These are phyloP conservation scores for Lunasporangiospora selenospora DNA, from an alignment of 192 early-diverging fungal genomes.

Conservation along the genomic window DNA sequence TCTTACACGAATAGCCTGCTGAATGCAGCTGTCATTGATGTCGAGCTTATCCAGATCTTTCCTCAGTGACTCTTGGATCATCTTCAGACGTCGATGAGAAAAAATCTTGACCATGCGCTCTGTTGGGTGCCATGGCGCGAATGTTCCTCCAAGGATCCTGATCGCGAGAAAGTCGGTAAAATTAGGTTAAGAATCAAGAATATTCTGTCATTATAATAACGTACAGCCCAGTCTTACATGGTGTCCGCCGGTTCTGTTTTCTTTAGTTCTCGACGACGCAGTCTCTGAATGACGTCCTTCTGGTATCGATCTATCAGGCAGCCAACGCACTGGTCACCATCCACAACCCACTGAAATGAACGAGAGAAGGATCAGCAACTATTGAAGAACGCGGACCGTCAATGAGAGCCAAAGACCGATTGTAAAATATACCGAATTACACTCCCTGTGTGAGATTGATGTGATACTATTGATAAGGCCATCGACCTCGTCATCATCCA, in stretches of 20 bases:
- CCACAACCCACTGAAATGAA: constrained; percentile 2
- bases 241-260: constrained; percentile 1
- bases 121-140: constrained; percentile 11
- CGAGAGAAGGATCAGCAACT: neutral
- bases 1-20: constrained; percentile 4
- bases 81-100: neutral
- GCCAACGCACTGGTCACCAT: constrained; percentile 2
- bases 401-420: neutral
- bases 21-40: constrained; percentile 12
- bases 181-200: constrained; percentile 1
- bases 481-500: neutral
- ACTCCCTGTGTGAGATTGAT: constrained; percentile 1
- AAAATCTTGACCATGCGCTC: constrained; percentile 5
- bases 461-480: constrained; percentile 1
- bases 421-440: constrained; percentile 1
- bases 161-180: neutral
- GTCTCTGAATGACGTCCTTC: constrained; percentile 3
- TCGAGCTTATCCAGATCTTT: constrained; percentile 6
- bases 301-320: constrained; percentile 7
- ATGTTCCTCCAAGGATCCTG: constrained; percentile 10
- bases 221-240: neutral
- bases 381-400: neutral
- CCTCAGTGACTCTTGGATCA: constrained; percentile 2
- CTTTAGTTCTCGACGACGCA: constrained; percentile 7
- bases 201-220: constrained; percentile 1